These are phyloP conservation scores for Pyronema omphalodes DNA, from an alignment of 495 filamentous ascomycete genomes.

Conservation along the genomic window DNA sequence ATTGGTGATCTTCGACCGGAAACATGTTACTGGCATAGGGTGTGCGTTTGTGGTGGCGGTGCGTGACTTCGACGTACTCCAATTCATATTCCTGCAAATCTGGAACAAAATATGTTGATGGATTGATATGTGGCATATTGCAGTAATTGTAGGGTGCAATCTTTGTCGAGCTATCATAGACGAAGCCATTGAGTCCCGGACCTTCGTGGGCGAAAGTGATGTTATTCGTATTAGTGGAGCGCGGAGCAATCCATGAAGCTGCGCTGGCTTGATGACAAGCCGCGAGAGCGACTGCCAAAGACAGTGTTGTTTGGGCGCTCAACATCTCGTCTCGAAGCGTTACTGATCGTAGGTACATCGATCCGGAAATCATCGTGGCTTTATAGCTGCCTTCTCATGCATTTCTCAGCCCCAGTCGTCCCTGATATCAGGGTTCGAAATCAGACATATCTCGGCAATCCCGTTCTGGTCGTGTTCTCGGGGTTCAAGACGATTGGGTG, in stretches of 20 bases:
- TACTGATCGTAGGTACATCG: no score
- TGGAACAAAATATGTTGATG: conserved; percentile 35
- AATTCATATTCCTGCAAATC: conserved; percentile 32
- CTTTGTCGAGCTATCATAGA: conserved; percentile 40
- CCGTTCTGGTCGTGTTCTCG: no score
- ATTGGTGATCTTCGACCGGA: conserved; percentile 43
- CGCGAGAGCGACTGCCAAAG: no score
- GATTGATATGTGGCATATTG: conserved; percentile 57
- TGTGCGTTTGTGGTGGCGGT: conserved; percentile 56
- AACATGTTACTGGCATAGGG: conserved; percentile 52
- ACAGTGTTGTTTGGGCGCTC: no score
- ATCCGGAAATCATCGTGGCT: no score
- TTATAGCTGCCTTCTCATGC: no score
- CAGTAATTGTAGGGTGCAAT: conserved; percentile 51
- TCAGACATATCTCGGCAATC: no score
- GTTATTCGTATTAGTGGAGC: conserved; percentile 37
- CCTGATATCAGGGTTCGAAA: no score
- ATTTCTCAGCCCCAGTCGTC: no score
- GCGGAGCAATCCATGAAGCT: conserved; percentile 37
- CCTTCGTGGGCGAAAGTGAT: conserved; percentile 33
- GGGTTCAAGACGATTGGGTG: no score
- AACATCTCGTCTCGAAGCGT: no score
- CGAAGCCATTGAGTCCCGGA: conserved; percentile 41
- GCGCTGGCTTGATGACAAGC: no score
- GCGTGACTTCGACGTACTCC: conserved; percentile 51